These are phyloP conservation scores for Hymenoscyphus fraxineus DNA, from an alignment of 2,329 filamentous ascomycete genomes.

Conservation along the genomic window DNA sequence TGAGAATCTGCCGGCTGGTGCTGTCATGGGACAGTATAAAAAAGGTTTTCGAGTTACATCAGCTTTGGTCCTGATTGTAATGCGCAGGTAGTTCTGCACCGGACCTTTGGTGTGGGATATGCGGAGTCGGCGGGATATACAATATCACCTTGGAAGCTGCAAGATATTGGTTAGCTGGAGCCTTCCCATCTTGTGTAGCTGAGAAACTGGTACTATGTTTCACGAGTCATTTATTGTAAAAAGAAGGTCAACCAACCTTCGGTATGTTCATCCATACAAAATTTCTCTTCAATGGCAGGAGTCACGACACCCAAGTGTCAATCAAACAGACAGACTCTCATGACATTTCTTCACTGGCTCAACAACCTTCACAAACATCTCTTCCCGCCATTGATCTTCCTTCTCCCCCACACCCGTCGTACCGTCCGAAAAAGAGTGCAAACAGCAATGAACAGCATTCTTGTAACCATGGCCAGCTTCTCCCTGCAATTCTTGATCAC, in stretches of 20 bases:
- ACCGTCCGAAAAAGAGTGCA: slow-evolving; percentile 14
- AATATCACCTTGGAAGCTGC: too few relatives aligned
- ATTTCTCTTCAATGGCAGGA: not conserved
- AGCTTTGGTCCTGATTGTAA: too few relatives aligned
- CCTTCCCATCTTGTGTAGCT: too few relatives aligned
- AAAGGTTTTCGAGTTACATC: too few relatives aligned
- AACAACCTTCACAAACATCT: slow-evolving; percentile 20
- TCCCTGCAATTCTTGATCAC: slow-evolving; percentile 8
- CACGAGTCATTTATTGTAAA: not conserved
- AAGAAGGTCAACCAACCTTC: not conserved
- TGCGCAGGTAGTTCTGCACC: too few relatives aligned
- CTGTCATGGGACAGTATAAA: too few relatives aligned
- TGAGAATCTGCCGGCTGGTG: too few relatives aligned
- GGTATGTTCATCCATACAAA: not conserved
- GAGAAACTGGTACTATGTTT: not conserved
- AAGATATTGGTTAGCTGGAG: too few relatives aligned
- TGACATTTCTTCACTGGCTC: slow-evolving; percentile 19
- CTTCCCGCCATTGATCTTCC: slow-evolving; percentile 18
- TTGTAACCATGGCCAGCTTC: slow-evolving; percentile 17
- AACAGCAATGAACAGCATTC: slow-evolving; percentile 18
- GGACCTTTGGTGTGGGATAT: too few relatives aligned
- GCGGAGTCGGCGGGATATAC: too few relatives aligned
- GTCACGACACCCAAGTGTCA: not conserved
- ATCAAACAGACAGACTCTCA: slow-evolving; percentile 11
- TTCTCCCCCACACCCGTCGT: slow-evolving; percentile 8